Conservation (phyloP, 2,329 filamentous ascomycete genomes). For the Alternaria brassicae region DNA sequence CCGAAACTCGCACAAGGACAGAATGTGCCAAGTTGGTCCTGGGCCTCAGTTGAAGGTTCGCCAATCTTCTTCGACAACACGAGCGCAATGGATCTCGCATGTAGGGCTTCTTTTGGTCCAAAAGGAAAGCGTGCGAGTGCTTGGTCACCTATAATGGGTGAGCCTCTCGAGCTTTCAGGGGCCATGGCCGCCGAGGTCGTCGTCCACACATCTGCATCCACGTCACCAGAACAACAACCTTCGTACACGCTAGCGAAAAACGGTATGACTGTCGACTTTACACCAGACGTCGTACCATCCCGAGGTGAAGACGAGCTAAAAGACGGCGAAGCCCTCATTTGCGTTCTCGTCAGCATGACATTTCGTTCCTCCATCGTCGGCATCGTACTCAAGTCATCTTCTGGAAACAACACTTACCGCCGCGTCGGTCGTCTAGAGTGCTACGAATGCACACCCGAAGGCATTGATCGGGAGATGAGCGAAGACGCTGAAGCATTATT, state of each 20-base stretch:
- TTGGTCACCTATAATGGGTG: conserved; percentile 44
- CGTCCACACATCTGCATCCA: conserved; percentile 21
- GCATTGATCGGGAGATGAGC: conserved; percentile 38
- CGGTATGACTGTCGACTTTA: conserved; percentile 42
- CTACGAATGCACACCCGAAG: conserved; percentile 43
- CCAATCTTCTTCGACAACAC: conserved; percentile 47
- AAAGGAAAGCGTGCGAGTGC: conserved; percentile 28
- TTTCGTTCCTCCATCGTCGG: conserved; percentile 47
- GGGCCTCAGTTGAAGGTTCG: conserved; percentile 47
- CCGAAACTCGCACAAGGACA: conserved; percentile 26
- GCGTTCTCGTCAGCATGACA: conserved; percentile 47
- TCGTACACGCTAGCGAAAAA: conserved; percentile 39
- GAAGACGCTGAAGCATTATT: conserved; percentile 48
- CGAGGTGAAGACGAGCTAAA: conserved; percentile 36
- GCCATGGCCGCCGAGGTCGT: conserved; percentile 46
- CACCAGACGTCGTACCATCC: conserved; percentile 39
- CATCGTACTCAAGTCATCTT: conserved; percentile 37
- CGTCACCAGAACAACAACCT: conserved; percentile 9
- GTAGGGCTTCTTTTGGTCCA: conserved; percentile 38
- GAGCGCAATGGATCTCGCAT: conserved; percentile 48
- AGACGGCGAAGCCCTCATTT: conserved; percentile 41
- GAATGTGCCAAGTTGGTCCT: conserved; percentile 47
- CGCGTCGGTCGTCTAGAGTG: conserved; percentile 48
- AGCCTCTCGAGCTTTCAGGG: conserved; percentile 39
- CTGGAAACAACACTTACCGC: conserved; percentile 33